Conservation (phyloP, 2,329 filamentous ascomycete species). For the Hansfordia pulvinata region DNA sequence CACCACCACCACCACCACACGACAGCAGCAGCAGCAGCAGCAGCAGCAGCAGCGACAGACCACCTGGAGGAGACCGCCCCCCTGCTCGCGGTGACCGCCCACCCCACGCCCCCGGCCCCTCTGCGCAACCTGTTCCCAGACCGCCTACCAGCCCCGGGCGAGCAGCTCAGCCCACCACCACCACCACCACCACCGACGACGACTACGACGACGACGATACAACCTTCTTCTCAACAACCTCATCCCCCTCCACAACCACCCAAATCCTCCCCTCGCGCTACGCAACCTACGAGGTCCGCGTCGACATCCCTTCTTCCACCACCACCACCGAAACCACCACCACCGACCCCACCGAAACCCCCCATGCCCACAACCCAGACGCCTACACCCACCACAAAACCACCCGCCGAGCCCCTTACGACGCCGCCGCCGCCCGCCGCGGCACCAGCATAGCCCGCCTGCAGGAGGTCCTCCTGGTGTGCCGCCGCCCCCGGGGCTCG, state of each 20-base stretch:
- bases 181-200: too few relatives aligned
- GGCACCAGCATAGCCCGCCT: constrained; percentile 34
- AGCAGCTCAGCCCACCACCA: constrained; percentile 9
- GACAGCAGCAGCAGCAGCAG: too few relatives aligned
- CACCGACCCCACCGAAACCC: too few relatives aligned
- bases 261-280: constrained; percentile 9
- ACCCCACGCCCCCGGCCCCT: constrained; percentile 7
- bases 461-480: constrained; percentile 66
- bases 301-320: too few relatives aligned
- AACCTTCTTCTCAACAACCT: too few relatives aligned
- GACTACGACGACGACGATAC: background rate
- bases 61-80: too few relatives aligned
- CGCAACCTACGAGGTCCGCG: constrained; percentile 25
- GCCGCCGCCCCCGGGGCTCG: too few relatives aligned
- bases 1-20: too few relatives aligned
- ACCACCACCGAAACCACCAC: too few relatives aligned
- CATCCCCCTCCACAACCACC: too few relatives aligned
- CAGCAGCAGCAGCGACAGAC: too few relatives aligned
- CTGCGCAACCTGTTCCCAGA: constrained; percentile 40
- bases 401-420: constrained; percentile 59
- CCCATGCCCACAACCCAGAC: constrained; percentile 18
- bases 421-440: constrained; percentile 49
- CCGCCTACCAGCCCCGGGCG: constrained; percentile 32
- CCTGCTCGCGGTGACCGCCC: too few relatives aligned
- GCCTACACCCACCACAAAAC: constrained; percentile 83